Percentiles rank a stretch among this genome's conserved stretches.
Evolutionary conservation across 345 rosid genomes (phyloP).

Genomic region (Hibiscus tridactylites): DNA sequence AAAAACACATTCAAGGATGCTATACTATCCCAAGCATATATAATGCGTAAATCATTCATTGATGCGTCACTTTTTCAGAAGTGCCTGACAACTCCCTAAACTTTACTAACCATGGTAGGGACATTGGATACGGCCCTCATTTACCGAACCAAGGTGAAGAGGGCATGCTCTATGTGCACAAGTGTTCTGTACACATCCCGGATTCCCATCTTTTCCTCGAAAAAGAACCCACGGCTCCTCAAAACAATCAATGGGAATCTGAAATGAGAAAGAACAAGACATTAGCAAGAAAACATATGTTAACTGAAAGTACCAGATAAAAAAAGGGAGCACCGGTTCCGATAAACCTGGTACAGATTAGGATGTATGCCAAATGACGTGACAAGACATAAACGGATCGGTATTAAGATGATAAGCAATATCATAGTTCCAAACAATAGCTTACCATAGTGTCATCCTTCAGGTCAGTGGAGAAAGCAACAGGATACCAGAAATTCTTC

Average conservation of each 20-base stretch:
- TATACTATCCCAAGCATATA: background rate
- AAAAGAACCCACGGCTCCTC: slow-evolving; percentile 95
- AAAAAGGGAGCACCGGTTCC: background rate
- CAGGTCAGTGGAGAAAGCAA: slow-evolving; percentile 73
- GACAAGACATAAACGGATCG: no score
- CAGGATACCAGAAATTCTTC: slow-evolving; percentile 94
- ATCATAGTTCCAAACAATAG: background rate
- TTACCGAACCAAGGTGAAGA: slow-evolving; percentile 90
- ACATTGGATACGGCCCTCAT: slow-evolving; percentile 87
- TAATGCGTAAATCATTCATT: background rate
- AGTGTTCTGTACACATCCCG: slow-evolving; percentile 87
- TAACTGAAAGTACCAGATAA: background rate
- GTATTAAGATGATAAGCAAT: background rate
- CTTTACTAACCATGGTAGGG: slow-evolving; percentile 93
- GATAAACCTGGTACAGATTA: no score
- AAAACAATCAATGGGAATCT: slow-evolving; percentile 93
- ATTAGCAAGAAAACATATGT: background rate
- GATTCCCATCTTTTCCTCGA: slow-evolving; percentile 84
- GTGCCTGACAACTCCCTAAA: background rate
- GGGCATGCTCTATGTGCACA: slow-evolving; percentile 99
- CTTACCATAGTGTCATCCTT: slow-evolving; percentile 89
- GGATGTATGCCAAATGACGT: no score
- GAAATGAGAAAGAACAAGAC: slow-evolving; percentile 13
- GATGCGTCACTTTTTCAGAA: background rate
- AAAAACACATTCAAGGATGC: background rate